These are phyloP conservation scores for Laetiporus sulphureus DNA, from an alignment of 1,284 basidiomycete genomes.

Conservation along the genomic window DNA sequence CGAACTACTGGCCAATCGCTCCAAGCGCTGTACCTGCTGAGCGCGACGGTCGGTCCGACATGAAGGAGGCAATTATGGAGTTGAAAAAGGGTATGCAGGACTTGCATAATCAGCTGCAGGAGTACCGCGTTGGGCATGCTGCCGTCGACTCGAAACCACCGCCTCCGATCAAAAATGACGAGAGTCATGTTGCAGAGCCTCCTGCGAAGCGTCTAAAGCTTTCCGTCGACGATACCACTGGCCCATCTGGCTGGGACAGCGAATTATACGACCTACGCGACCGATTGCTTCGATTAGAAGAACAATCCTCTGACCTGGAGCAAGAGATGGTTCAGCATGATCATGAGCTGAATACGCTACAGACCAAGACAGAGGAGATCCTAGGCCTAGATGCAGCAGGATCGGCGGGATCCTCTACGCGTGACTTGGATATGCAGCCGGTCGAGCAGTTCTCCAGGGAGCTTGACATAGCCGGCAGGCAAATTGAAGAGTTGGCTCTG, in stretches of 20 bases:
- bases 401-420: slow-evolving; percentile 20
- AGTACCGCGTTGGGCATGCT: neutral
- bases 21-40: slow-evolving; percentile 11
- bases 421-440: slow-evolving; percentile 6
- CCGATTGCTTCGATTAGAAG: slow-evolving; percentile 32
- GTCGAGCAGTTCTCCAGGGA: slow-evolving; percentile 12
- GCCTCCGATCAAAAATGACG: too few species aligned
- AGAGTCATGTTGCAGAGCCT: too few species aligned
- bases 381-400: too few species aligned
- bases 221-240: neutral
- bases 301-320: slow-evolving; percentile 32
- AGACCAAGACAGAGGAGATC: slow-evolving; percentile 29
- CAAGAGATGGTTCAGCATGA: slow-evolving; percentile 38
- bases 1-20: slow-evolving; percentile 34
- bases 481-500: slow-evolving; percentile 33
- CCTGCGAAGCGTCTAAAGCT: slow-evolving; percentile 8
- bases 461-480: slow-evolving; percentile 23
- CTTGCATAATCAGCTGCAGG: slow-evolving; percentile 15
- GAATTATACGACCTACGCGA: slow-evolving; percentile 34
- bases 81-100: slow-evolving; percentile 20
- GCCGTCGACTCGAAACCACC: too few species aligned
- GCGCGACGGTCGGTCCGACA: slow-evolving; percentile 17
- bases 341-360: slow-evolving; percentile 28
- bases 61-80: slow-evolving; percentile 22
- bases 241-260: too few species aligned